Percentiles rank a stretch among this genome's conserved stretches.
Conservation (phyloP, 305 asterid genomes). For the Fraxinus angustifolia region DNA sequence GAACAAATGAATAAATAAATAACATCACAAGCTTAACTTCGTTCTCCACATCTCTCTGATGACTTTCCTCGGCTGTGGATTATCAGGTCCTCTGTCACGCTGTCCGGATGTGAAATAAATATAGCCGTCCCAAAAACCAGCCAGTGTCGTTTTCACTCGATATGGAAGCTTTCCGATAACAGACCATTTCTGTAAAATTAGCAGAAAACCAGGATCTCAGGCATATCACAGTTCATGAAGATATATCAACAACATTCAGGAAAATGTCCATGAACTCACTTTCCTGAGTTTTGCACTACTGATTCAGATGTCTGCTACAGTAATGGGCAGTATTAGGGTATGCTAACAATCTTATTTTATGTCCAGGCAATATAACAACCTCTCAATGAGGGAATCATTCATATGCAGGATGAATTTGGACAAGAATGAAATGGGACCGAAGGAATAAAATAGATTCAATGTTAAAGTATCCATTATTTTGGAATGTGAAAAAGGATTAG, state of each 20-base stretch:
- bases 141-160: conserved; percentile 56
- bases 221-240: background rate
- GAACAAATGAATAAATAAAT: background rate
- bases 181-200: conserved; percentile 55
- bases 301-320: background rate
- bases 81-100: conserved; percentile 72
- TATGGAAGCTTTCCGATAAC: conserved; percentile 67
- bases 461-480: background rate
- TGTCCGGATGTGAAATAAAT: conserved; percentile 79
- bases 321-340: background rate
- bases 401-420: background rate
- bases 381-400: background rate
- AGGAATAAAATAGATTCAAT: background rate
- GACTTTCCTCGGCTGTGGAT: conserved; percentile 71
- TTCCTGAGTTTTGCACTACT: background rate
- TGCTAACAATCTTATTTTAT: background rate
- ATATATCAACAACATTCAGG: background rate
- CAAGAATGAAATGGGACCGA: background rate
- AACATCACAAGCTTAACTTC: conserved; percentile 32
- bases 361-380: background rate
- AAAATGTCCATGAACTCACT: background rate
- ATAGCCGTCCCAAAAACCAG: conserved; percentile 67
- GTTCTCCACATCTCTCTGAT: conserved; percentile 77
- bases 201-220: conserved; percentile 10
- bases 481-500: background rate